Evolutionary conservation across 23 red algal species (phyloP).

Genomic region (Gracilaria gracilis): DNA sequence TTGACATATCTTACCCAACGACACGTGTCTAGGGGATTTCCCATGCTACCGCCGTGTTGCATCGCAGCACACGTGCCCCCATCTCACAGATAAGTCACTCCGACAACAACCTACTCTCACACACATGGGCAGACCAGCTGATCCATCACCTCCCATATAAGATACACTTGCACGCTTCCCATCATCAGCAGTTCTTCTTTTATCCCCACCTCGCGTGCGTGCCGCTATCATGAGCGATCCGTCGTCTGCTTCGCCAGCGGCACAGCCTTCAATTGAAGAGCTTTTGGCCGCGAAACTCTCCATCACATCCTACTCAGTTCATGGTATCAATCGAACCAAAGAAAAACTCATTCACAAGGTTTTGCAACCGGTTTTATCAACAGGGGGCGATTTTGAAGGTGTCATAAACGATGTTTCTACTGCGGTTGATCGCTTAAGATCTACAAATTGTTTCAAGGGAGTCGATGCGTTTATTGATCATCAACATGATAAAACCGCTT

Average conservation of each 20-base stretch:
- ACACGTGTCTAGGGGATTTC: background rate
- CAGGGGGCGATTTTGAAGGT: constrained; percentile 57
- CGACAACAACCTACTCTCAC: too few relatives aligned
- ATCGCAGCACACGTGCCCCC: background rate
- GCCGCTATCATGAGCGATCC: constrained; percentile 10
- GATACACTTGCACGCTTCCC: too few relatives aligned
- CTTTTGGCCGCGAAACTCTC: constrained; percentile 51
- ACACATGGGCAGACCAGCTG: too few relatives aligned
- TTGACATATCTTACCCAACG: background rate
- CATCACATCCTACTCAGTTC: constrained; percentile 35
- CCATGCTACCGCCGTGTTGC: background rate
- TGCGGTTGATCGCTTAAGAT: constrained; percentile 84
- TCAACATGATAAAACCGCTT: constrained; percentile 40
- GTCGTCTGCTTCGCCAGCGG: background rate
- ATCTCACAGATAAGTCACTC: too few relatives aligned
- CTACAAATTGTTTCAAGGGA: constrained; percentile 74
- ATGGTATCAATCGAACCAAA: constrained; percentile 51
- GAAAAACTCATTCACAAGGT: constrained; percentile 36
- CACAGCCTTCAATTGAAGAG: constrained; percentile 57
- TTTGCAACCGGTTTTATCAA: constrained; percentile 50
- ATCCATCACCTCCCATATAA: too few relatives aligned
- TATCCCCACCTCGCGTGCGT: background rate
- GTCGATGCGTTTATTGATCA: constrained; percentile 84
- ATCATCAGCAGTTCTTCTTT: too few relatives aligned
- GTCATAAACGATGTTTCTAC: constrained; percentile 72